Evolutionary conservation across 352 stramenopile species (phyloP).

Genomic region (Achlya hypogyna): DNA sequence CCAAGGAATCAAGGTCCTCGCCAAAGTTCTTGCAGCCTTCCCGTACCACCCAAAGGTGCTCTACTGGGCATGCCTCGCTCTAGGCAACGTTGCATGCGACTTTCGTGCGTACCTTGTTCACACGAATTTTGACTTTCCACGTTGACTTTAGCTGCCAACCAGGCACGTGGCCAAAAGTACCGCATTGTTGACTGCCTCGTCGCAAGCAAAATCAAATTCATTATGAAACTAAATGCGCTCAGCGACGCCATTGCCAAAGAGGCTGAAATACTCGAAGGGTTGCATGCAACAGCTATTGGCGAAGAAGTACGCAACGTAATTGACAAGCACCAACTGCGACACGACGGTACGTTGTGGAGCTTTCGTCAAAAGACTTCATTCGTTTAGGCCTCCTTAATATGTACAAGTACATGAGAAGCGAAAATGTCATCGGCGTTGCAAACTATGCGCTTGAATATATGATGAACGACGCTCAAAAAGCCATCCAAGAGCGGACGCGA

Average conservation of each 20-base stretch:
- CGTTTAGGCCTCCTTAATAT: slow-evolving; percentile 23
- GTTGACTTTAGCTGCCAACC: slow-evolving; percentile 1
- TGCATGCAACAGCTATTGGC: slow-evolving; percentile 42
- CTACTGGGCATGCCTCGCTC: slow-evolving; percentile 45
- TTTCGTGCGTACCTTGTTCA: not conserved
- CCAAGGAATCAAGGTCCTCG: slow-evolving; percentile 31
- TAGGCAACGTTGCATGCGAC: slow-evolving; percentile 42
- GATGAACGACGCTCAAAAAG: slow-evolving; percentile 38
- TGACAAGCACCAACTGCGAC: slow-evolving; percentile 39
- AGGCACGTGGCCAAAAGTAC: slow-evolving; percentile 7
- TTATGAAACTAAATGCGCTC: slow-evolving; percentile 36
- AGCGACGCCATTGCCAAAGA: slow-evolving; percentile 34
- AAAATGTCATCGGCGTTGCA: slow-evolving; percentile 41
- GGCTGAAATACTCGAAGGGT: slow-evolving; percentile 24
- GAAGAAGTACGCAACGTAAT: slow-evolving; percentile 65
- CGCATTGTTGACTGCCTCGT: slow-evolving; percentile 37
- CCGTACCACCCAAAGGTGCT: slow-evolving; percentile 30
- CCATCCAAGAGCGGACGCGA: slow-evolving; percentile 29
- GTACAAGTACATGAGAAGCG: slow-evolving; percentile 30
- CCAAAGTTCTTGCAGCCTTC: slow-evolving; percentile 31
- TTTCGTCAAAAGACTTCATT: not conserved
- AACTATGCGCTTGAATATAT: slow-evolving; percentile 60
- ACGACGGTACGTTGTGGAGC: slow-evolving; percentile 19
- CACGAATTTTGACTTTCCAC: not conserved
- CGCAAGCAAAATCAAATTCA: slow-evolving; percentile 33